These are phyloP conservation scores for Agaricales sp. DNA, from an alignment of 1,284 basidiomycete genomes.

Conservation along the genomic window DNA sequence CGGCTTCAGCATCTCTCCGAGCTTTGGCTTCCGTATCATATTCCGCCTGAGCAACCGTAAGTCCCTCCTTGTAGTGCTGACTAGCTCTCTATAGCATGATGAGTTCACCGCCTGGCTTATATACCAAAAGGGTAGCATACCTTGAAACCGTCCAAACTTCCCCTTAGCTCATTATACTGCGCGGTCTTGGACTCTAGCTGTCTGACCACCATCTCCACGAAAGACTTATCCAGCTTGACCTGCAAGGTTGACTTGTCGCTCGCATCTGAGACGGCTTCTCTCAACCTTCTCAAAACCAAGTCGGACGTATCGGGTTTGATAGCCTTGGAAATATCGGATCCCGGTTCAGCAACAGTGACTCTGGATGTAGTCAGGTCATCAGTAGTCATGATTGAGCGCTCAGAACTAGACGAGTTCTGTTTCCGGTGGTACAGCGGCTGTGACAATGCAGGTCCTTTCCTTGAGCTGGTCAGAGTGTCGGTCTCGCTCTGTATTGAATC, in stretches of 20 bases:
- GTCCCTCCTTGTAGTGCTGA: conserved; percentile 85
- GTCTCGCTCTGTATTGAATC: not conserved
- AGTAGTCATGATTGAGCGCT: not conserved
- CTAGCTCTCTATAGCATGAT: conserved; percentile 55
- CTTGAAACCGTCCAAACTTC: conserved; percentile 79
- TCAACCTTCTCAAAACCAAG: conserved; percentile 38
- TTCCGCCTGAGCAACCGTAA: conserved; percentile 87
- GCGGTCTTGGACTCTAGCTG: conserved; percentile 61
- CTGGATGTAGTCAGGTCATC: conserved; percentile 12
- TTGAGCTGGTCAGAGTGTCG: not conserved
- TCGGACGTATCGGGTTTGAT: conserved; percentile 31
- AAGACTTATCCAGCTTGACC: conserved; percentile 63
- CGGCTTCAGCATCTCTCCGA: conserved; percentile 84
- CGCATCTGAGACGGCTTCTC: conserved; percentile 54
- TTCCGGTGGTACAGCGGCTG: not conserved
- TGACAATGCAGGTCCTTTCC: not conserved
- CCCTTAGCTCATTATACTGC: conserved; percentile 60
- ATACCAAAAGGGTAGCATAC: conserved; percentile 30
- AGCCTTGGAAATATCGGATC: conserved; percentile 19
- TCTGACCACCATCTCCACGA: conserved; percentile 65
- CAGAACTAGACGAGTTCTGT: not conserved
- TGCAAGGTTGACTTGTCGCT: conserved; percentile 52
- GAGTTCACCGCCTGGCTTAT: not conserved
- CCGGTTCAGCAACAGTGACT: conserved; percentile 37
- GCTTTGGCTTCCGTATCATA: conserved; percentile 86